Base-by-base conservation (phyloP, 163 green algal genomes). In the Chloroidium sp. region DNA sequence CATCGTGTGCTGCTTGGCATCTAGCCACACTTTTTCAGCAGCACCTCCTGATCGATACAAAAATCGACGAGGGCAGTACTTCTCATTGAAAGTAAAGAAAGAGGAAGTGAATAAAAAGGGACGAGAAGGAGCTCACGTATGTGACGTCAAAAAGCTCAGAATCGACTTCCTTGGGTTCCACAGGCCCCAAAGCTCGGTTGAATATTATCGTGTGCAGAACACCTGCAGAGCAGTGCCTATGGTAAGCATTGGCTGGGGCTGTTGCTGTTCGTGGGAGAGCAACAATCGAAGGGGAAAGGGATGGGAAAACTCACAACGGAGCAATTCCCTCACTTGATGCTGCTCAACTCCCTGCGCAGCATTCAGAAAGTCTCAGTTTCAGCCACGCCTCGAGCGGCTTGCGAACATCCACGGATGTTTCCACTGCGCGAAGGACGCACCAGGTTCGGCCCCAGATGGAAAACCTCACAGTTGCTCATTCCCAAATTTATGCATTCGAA, bases 131-230 rank as follows among this genome's bases (percentile, higher is more conserved):
- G 59, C 93, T 81, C 80, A 97, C 95, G 85, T 97, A 98, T 36
- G 93, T 96, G 59, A 98, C 85, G 75, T 98, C 92, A 75, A 97
- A 95, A 4, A 98, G 91, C 86, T 98, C 92, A 3, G 88, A 94
- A 81, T 98, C 93, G 2, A 95, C 89, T 68, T 98, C 95, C 4
- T 84, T 69, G 0, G 95, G 94, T 61, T 86, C 85, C 2, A 98
- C 89, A 12, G 93, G 88, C 0, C 95, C 95, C 59, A 98, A 86
- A 0, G 95, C 89, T 1, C 95, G 82, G 82, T 95, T 94, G 84
- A 98, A 98, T 3, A 98, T 83, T 72, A 98, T 97, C 12, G 95
- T 98, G 85, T 98, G 95, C 62, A 98, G 80, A 8, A 98, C 78
- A 79, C 91, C 92, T 94, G 90, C 77, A 78, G 1, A 62, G 57